Evolutionary conservation across 2,329 filamentous ascomycete species (phyloP).

Genomic region (Aspergillus piperis): DNA sequence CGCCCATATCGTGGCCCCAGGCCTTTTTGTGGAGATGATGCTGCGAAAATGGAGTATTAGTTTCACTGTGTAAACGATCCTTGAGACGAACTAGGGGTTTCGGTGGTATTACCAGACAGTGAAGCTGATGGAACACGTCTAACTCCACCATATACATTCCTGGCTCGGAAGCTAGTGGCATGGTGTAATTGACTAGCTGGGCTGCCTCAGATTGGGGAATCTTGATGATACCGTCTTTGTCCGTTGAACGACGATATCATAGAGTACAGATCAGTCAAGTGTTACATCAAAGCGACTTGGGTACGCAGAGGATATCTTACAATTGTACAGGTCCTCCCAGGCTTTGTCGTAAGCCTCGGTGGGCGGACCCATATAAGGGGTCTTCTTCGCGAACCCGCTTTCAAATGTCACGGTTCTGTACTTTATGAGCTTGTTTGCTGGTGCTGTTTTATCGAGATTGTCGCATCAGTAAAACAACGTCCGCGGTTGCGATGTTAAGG

Average conservation of each 20-base stretch:
- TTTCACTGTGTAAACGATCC: too few relatives aligned
- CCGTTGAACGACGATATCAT: too few relatives aligned
- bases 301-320: not conserved
- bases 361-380: constrained; percentile 14
- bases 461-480: too few relatives aligned
- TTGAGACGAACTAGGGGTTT: too few relatives aligned
- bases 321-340: constrained; percentile 17
- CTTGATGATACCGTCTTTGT: constrained; percentile 7
- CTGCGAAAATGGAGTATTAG: not conserved
- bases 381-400: constrained; percentile 5
- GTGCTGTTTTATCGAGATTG: too few relatives aligned
- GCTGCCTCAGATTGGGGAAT: constrained; percentile 11
- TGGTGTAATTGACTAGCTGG: constrained; percentile 14
- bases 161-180: constrained; percentile 13
- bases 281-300: too few relatives aligned
- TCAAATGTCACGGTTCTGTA: constrained; percentile 14
- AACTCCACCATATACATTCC: constrained; percentile 15
- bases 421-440: too few relatives aligned
- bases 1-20: too few relatives aligned
- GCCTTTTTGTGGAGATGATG: too few relatives aligned
- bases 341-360: constrained; percentile 7
- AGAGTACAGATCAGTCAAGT: too few relatives aligned
- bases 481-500: too few relatives aligned
- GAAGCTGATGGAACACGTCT: constrained; percentile 26
- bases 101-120: too few relatives aligned